Base-by-base conservation (phyloP, 352 stramenopile genomes). In the Phytophthora parvispora region DNA sequence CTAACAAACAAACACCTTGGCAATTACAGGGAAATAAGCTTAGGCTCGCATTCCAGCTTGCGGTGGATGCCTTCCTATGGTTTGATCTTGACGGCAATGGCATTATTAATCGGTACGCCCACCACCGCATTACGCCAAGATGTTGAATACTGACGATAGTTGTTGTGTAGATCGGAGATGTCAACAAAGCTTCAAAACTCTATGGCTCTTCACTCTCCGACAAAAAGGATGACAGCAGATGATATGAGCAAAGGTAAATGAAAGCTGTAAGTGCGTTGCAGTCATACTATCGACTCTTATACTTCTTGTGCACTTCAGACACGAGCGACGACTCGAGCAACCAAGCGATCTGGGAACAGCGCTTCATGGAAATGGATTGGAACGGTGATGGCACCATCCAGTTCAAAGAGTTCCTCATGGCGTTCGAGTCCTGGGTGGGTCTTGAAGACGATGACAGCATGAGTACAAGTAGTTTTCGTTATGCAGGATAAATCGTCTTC, bases 381-480 rank as follows among this genome's bases (percentile, higher is more conserved):
- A 86, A 97, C 52, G 69, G 93, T 42, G 88, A 96, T 64, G 91
- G 90, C 20, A 84, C 76, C 25, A 96, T 96, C 59, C 89, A 95
- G 16, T 97, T 96, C 65, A 95, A 94, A 57, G 91, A 97, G 65
- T 97, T 97, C 60, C 78, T 97, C 49, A 88, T 94, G 76, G 89
- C 89, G 18, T 97, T 96, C 57, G 86, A 92, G 52, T 94, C 86
- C 8, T 97, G 89, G 88, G 85, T 97, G 16, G 90, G 89, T 15
- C 76, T 95, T 5, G 87, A 96, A 50, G 87, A 94, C 22, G 53
- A 65, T 47, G 27, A 63, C 20, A 54, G 55, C n/a, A 31, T 24
- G 20, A 48, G 40, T 27, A 16, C n/a, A 6, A 48, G 13, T 8
- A 25, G 40, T 48, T 27, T 25, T 25, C 40, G 40, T 27, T 48